phyloP scores from a whole-genome alignment of 306 rosid genomes.

The Herpetospermum pedunculosum region DNA sequence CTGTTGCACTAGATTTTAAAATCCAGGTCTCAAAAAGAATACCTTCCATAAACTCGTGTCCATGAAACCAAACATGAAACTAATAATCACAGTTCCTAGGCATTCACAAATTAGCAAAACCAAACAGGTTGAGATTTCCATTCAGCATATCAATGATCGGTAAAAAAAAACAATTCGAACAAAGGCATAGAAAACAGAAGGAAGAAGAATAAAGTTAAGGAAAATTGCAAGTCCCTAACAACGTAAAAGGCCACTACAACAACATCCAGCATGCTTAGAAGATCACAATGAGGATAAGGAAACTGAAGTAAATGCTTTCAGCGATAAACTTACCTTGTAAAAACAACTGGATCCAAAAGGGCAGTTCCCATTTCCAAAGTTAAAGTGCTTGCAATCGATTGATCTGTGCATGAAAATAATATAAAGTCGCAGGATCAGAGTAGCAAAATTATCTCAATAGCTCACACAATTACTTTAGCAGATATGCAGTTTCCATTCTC shows the following conservation, averaged over 20 bases:
- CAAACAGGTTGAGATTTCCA: conserved; percentile 1
- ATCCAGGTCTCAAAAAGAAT: not conserved
- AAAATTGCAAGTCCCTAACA: not conserved
- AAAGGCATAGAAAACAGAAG: not conserved
- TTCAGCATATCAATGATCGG: not conserved
- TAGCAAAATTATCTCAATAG: not conserved
- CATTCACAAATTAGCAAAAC: not conserved
- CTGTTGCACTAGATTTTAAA: not conserved
- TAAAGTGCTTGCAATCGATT: conserved; percentile 96
- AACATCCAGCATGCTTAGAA: not conserved
- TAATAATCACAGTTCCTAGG: not conserved
- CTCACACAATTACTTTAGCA: not conserved
- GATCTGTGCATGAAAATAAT: conserved; percentile 37
- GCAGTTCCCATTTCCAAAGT: conserved; percentile 92
- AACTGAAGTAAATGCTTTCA: not conserved
- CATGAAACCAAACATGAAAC: not conserved
- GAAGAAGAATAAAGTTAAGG: not conserved
- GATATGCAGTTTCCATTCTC: not conserved
- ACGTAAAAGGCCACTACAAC: not conserved
- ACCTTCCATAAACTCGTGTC: not conserved
- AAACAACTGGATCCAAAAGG: conserved; percentile 96
- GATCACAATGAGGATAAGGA: not conserved
- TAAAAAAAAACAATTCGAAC: not conserved
- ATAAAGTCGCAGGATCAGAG: not conserved
- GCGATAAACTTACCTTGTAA: conserved; percentile 63